Percentiles rank a stretch among this genome's conserved stretches.
These are phyloP conservation scores for Erucastrum elatum DNA, from an alignment of 345 rosid species.

Conservation along the genomic window DNA sequence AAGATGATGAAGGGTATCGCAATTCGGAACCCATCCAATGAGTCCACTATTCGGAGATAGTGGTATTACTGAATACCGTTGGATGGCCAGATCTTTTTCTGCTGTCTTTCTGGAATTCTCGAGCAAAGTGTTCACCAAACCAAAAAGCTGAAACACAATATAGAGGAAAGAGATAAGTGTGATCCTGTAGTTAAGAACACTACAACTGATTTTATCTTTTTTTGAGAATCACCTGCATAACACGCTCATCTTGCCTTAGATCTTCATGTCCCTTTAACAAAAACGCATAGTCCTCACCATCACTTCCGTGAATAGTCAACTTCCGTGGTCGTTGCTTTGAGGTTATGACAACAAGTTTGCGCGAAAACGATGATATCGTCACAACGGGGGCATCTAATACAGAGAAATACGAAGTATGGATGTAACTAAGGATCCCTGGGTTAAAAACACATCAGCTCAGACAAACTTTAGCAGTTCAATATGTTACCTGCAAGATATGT, in stretches of 20 bases:
- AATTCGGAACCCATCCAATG: constrained; percentile 96
- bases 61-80: constrained; percentile 90
- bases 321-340: constrained; percentile 97
- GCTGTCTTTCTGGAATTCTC: constrained; percentile 84
- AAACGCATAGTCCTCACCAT: constrained; percentile 90
- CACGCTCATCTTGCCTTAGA: constrained; percentile 98
- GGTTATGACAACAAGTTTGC: constrained; percentile 85
- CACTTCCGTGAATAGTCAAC: constrained; percentile 92
- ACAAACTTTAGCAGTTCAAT: constrained; percentile 18
- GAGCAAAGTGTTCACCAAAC: constrained; percentile 87
- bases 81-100: constrained; percentile 88
- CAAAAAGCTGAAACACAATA: constrained; percentile 72
- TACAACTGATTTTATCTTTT: constrained; percentile 5
- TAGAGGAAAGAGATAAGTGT: constrained; percentile 13
- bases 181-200: constrained; percentile 7
- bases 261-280: constrained; percentile 98
- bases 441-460: constrained; percentile 20
- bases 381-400: constrained; percentile 78
- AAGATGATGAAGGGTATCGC: constrained; percentile 93
- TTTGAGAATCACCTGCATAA: constrained; percentile 78
- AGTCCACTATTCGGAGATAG: constrained; percentile 93
- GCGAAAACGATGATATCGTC: constrained; percentile 86
- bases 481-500: constrained; percentile 82
- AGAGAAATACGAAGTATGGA: neutral
- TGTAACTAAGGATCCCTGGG: constrained; percentile 11